A percentile compares a stretch with the other conserved stretches of the same genome.
Conservation (phyloP, 179 eudicot genomes). For the Spinacia oleracea region DNA sequence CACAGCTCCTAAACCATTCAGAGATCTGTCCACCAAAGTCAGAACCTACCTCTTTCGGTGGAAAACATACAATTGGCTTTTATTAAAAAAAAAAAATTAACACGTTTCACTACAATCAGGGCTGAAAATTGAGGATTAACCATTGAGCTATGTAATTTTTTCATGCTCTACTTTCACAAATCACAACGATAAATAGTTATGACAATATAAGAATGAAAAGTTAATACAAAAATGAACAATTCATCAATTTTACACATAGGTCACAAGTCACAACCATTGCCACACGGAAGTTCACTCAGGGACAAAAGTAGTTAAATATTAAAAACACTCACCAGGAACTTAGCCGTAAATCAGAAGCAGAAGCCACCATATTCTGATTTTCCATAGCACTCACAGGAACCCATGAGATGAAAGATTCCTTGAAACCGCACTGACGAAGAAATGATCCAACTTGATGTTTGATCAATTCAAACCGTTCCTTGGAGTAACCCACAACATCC, state of each 20-base stretch:
- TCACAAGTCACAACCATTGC: too few relatives aligned
- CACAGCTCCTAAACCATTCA: neutral
- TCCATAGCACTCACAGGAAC: constrained; percentile 96
- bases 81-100: too few relatives aligned
- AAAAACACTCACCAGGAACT: constrained; percentile 67
- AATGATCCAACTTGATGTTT: constrained; percentile 78
- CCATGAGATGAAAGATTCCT: constrained; percentile 81
- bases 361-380: constrained; percentile 78
- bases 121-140: too few relatives aligned
- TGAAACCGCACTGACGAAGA: constrained; percentile 83
- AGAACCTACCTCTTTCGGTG: neutral
- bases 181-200: too few relatives aligned
- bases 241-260: too few relatives aligned
- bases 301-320: neutral
- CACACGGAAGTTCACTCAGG: too few relatives aligned
- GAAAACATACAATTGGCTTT: neutral
- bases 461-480: constrained; percentile 79
- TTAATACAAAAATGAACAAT: too few relatives aligned
- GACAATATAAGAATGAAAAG: too few relatives aligned
- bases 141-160: too few relatives aligned
- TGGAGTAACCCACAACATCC: constrained; percentile 88
- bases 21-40: neutral
- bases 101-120: too few relatives aligned
- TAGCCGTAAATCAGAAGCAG: constrained; percentile 72
- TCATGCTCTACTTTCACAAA: too few relatives aligned